phyloP scores from a whole-genome alignment of 2,329 filamentous ascomycete species.

The Hypoxylon sp. region DNA sequence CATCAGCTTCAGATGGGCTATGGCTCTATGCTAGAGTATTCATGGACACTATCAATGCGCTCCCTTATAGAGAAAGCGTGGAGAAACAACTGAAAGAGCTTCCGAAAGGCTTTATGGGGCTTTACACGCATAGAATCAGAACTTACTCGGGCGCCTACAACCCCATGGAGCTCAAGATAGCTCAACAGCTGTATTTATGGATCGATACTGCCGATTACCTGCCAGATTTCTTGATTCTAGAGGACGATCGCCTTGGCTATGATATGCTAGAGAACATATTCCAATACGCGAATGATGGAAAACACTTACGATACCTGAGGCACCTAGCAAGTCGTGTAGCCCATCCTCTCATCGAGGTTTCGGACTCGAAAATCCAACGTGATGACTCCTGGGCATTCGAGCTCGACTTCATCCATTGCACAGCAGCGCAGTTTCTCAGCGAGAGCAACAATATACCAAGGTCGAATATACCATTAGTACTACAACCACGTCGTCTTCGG shows the following conservation, averaged over 20 bases:
- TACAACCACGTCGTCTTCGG: conserved; percentile 23
- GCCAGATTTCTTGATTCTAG: conserved; percentile 8
- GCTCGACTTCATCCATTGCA: conserved; percentile 30
- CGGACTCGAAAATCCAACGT: not conserved
- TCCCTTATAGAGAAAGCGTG: conserved; percentile 21
- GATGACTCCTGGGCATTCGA: conserved; percentile 16
- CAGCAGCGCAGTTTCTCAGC: conserved; percentile 25
- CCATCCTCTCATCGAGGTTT: conserved; percentile 19
- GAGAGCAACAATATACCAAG: conserved; percentile 13
- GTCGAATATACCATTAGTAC: conserved; percentile 15
- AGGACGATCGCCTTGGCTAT: conserved; percentile 13
- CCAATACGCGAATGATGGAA: conserved; percentile 30
- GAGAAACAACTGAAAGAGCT: conserved; percentile 19
- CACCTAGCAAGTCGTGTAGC: conserved; percentile 17
- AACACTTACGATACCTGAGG: conserved; percentile 19
- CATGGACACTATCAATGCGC: conserved; percentile 32
- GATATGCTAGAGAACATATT: conserved; percentile 26
- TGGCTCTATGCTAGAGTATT: conserved; percentile 32
- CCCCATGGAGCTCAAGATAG: conserved; percentile 27
- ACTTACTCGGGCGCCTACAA: conserved; percentile 19
- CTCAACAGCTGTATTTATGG: conserved; percentile 31
- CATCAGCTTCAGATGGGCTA: conserved; percentile 15
- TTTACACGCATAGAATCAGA: conserved; percentile 29
- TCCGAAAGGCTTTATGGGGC: conserved; percentile 26
- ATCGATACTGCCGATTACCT: conserved; percentile 29